A percentile compares a stretch with the other conserved stretches of the same genome.
Evolutionary conservation across 352 stramenopile species (phyloP).

Genomic region (Pythium grandisporangium): DNA sequence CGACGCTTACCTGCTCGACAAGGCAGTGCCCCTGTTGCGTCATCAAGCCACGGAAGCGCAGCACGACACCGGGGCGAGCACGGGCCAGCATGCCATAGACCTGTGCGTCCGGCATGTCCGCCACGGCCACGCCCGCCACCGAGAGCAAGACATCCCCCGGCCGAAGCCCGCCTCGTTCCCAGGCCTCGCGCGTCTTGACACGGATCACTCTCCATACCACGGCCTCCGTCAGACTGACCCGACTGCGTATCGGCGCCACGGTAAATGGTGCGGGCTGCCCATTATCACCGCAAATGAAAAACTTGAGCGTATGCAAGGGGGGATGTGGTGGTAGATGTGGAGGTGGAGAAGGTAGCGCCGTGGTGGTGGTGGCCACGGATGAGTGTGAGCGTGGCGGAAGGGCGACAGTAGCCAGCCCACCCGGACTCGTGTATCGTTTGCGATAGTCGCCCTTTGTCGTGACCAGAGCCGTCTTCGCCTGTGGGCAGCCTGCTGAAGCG

Average conservation of each 20-base stretch:
- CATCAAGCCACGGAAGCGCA: slow-evolving; percentile 31
- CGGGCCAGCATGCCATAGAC: slow-evolving; percentile 22
- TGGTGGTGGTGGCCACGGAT: no score
- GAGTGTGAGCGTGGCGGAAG: no score
- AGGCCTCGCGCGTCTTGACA: slow-evolving; percentile 23
- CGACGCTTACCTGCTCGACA: slow-evolving; percentile 25
- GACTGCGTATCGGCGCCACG: no score
- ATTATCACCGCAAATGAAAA: no score
- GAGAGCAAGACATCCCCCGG: slow-evolving; percentile 47
- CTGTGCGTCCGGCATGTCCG: slow-evolving; percentile 20
- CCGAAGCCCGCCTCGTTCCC: slow-evolving; percentile 29
- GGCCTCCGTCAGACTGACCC: no score
- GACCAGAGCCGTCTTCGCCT: no score
- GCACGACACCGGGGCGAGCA: slow-evolving; percentile 17
- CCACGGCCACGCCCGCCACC: slow-evolving; percentile 21
- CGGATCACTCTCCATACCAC: slow-evolving; percentile 6
- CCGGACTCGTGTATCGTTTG: no score
- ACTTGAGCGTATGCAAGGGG: slow-evolving; percentile 22
- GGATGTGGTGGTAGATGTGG: background rate
- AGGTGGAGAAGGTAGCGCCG: background rate
- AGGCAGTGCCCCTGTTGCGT: slow-evolving; percentile 9
- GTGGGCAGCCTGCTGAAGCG: no score
- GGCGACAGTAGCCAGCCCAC: no score
- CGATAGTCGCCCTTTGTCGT: no score
- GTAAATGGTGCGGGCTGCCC: no score